A percentile compares a stretch with the other conserved stretches of the same genome.
Conservation (phyloP, 306 rosid genomes). For the Abrus pulchellus region DNA sequence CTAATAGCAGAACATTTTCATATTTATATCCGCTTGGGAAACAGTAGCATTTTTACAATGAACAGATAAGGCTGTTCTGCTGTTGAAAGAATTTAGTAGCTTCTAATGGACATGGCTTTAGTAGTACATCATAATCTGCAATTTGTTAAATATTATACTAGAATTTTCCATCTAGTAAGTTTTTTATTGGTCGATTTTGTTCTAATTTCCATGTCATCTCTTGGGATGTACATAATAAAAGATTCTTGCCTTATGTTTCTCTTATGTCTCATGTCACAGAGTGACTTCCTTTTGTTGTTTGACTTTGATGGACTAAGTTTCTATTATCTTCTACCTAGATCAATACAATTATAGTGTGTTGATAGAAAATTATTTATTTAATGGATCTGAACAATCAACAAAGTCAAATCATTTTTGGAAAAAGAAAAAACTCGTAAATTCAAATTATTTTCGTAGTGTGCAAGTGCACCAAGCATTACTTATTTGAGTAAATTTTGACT, state of each 20-base stretch:
- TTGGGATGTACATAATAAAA: conserved; percentile 9
- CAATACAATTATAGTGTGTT: background rate
- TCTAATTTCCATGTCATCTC: background rate
- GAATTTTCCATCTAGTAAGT: background rate
- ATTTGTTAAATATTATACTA: conserved; percentile 25
- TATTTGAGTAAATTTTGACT: conserved; percentile 30
- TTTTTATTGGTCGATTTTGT: background rate
- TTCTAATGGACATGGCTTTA: conserved; percentile 14
- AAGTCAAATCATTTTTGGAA: background rate
- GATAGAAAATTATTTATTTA: background rate
- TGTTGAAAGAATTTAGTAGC: conserved; percentile 24
- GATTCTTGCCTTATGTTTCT: conserved; percentile 5
- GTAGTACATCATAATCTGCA: conserved; percentile 5
- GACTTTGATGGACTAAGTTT: background rate
- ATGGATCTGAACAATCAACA: conserved; percentile 10
- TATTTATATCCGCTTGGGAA: conserved; percentile 37
- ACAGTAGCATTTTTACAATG: background rate
- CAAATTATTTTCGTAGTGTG: background rate
- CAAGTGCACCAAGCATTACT: background rate
- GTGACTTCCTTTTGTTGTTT: conserved; percentile 15
- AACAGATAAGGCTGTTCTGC: conserved; percentile 16
- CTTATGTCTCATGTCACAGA: background rate
- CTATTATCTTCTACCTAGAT: conserved; percentile 23
- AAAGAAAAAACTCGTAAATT: background rate
- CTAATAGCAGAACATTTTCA: background rate